Conservation (phyloP, 2,329 filamentous ascomycete species). For the Pestalotiopsis sp. region DNA sequence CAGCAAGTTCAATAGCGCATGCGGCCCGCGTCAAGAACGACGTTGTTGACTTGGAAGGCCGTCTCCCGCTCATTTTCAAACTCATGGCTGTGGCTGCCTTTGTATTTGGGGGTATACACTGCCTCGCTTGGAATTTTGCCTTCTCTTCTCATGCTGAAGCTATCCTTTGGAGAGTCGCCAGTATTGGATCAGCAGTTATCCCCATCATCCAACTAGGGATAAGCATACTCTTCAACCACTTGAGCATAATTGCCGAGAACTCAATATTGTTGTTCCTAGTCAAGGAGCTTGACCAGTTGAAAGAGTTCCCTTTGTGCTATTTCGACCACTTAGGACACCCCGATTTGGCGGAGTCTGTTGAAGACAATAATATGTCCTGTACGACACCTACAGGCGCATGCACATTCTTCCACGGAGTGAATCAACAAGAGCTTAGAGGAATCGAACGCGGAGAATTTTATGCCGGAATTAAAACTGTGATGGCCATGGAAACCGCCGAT, state of each 20-base stretch:
- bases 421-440: too few species aligned
- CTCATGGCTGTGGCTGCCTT: background rate
- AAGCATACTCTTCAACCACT: background rate
- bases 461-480: too few species aligned
- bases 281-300: background rate
- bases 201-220: background rate
- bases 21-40: background rate
- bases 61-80: background rate
- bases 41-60: background rate
- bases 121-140: background rate
- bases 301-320: too few species aligned
- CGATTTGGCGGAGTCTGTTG: too few species aligned
- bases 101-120: background rate
- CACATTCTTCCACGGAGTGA: too few species aligned
- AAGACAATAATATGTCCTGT: too few species aligned
- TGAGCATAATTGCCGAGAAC: background rate
- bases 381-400: too few species aligned
- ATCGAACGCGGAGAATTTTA: too few species aligned
- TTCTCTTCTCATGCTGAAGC: background rate
- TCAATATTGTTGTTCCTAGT: background rate
- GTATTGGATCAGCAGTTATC: background rate
- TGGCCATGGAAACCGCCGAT: too few species aligned
- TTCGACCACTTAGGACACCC: too few species aligned
- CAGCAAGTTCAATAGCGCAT: background rate
- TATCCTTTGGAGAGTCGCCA: background rate